Conservation (phyloP, 805 yeast species). For the Wickerhamomyces canadensis region DNA sequence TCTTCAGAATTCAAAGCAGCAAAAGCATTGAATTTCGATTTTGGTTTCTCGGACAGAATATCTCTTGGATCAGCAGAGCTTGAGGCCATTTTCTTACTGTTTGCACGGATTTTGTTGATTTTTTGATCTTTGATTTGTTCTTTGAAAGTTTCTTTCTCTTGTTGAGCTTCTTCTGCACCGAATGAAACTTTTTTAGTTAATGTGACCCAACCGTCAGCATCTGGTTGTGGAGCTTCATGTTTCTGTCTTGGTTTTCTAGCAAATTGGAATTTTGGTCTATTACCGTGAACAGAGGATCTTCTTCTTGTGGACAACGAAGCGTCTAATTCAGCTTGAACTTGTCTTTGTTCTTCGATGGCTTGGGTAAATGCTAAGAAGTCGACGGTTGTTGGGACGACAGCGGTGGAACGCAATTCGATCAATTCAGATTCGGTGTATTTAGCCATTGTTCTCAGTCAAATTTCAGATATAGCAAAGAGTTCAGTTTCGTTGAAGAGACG, state of each 20-base stretch:
- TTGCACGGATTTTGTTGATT: constrained; percentile 58
- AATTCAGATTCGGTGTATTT: constrained; percentile 72
- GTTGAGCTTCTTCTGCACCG: constrained; percentile 46
- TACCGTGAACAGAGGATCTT: constrained; percentile 43
- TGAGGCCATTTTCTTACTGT: constrained; percentile 68
- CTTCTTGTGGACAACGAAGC: constrained; percentile 34
- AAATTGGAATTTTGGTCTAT: constrained; percentile 53
- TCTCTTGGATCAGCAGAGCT: constrained; percentile 73
- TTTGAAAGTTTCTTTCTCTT: constrained; percentile 39
- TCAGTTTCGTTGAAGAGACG: too few species aligned
- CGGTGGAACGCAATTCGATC: constrained; percentile 49
- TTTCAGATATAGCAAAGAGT: too few species aligned
- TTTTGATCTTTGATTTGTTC: constrained; percentile 30
- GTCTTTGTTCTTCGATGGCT: constrained; percentile 62
- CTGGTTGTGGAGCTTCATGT: constrained; percentile 41
- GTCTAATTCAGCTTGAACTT: constrained; percentile 28
- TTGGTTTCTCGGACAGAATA: constrained; percentile 60
- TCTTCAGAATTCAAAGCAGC: constrained; percentile 49
- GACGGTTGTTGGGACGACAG: constrained; percentile 54
- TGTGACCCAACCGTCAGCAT: constrained; percentile 84
- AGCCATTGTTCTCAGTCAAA: too few species aligned
- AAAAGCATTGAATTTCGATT: constrained; percentile 70
- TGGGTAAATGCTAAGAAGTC: constrained; percentile 61
- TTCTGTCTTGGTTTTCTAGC: constrained; percentile 31
- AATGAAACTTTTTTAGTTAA: constrained; percentile 38